Percentiles rank a stretch among this genome's conserved stretches.
Evolutionary conservation across 257 asterid genomes (phyloP).

Genomic region (Fraxinus quadrangulata): DNA sequence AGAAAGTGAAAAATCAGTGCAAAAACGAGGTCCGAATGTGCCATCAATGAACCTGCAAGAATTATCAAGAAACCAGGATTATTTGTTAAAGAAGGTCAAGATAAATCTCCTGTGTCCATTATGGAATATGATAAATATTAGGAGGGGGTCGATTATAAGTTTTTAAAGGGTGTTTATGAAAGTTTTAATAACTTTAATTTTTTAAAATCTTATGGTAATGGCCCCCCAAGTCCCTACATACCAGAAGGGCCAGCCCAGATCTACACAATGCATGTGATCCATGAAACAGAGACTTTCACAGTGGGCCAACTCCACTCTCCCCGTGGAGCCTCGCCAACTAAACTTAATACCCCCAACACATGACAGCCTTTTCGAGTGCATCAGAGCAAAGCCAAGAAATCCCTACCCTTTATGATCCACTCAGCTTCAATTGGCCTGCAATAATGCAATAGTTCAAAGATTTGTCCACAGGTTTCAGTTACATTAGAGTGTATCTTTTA

Average conservation of each 20-base stretch:
- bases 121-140: neutral
- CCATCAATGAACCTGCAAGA: neutral
- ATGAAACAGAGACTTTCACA: neutral
- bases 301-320: neutral
- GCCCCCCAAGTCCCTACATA: neutral
- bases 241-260: neutral
- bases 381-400: neutral
- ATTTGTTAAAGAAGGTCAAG: neutral
- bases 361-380: neutral
- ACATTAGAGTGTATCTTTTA: neutral
- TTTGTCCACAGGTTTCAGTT: neutral
- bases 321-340: neutral
- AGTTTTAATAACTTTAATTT: neutral
- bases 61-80: neutral
- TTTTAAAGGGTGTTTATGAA: neutral
- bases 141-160: neutral
- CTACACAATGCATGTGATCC: neutral
- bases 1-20: neutral
- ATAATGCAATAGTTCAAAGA: neutral
- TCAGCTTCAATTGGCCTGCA: neutral
- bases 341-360: neutral
- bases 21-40: neutral
- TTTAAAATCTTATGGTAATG: neutral
- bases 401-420: neutral
- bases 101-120: neutral